Conservation (phyloP, 1,284 basidiomycete genomes). For the Tilletia walkeri region DNA sequence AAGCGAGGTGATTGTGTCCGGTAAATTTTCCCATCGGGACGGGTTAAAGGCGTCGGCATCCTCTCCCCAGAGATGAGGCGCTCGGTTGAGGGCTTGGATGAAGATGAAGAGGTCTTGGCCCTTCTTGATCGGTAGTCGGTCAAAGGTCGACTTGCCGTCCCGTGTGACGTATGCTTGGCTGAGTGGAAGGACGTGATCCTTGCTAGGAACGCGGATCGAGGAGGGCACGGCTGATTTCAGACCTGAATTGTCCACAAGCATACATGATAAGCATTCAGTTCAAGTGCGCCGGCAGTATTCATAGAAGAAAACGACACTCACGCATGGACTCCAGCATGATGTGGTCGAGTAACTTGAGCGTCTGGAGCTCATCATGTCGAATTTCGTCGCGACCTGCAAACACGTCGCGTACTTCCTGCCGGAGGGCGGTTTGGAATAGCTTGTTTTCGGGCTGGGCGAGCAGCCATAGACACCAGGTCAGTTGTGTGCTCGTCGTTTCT, state of each 20-base stretch:
- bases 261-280: neutral
- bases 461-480: conserved; percentile 73
- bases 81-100: conserved; percentile 41
- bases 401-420: conserved; percentile 25
- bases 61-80: conserved; percentile 37
- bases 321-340: conserved; percentile 43
- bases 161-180: conserved; percentile 32
- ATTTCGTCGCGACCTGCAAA: conserved; percentile 22
- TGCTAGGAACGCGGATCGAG: conserved; percentile 39
- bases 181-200: conserved; percentile 38
- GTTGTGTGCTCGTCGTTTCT: conserved; percentile 73
- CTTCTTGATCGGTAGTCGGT: conserved; percentile 34
- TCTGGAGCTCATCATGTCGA: conserved; percentile 29
- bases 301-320: neutral
- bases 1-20: conserved; percentile 21
- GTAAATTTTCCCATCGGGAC: conserved; percentile 41
- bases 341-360: conserved; percentile 39
- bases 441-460: conserved; percentile 65
- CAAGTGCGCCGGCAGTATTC: neutral
- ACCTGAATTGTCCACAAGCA: conserved; percentile 24
- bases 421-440: conserved; percentile 59
- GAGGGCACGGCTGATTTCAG: conserved; percentile 33
- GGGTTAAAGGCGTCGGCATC: conserved; percentile 44
- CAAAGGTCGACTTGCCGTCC: conserved; percentile 35
- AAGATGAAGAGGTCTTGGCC: conserved; percentile 40